Evolutionary conservation across 2,329 filamentous ascomycete species (phyloP).

Genomic region (Aspergillus sergii): DNA sequence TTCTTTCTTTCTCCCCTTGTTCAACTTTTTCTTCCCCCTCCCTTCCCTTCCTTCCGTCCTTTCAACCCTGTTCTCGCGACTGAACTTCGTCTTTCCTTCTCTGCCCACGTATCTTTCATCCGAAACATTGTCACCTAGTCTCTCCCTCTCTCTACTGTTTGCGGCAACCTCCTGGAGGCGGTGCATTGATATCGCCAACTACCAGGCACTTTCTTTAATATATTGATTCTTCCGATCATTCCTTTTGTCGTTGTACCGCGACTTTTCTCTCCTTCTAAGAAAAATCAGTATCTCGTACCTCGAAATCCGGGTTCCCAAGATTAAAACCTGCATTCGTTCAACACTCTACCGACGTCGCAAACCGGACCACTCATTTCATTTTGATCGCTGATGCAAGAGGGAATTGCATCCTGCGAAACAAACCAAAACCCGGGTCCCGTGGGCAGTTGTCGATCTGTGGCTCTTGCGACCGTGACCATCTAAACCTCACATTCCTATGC

Average conservation of each 20-base stretch:
- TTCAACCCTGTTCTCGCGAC: background rate
- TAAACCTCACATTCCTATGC: background rate
- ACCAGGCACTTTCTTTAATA: background rate
- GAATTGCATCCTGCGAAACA: background rate
- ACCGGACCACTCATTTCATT: background rate
- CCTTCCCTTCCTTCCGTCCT: background rate
- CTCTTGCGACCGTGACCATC: background rate
- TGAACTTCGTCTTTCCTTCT: conserved; percentile 1
- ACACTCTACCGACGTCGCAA: background rate
- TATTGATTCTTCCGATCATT: background rate
- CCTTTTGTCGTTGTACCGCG: background rate
- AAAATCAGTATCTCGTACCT: background rate
- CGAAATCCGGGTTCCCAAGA: background rate
- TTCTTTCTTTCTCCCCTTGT: background rate
- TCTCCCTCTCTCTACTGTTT: background rate
- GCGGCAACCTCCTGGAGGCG: background rate
- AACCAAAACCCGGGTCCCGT: background rate
- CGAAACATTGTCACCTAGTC: conserved; percentile 1
- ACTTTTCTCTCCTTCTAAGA: background rate
- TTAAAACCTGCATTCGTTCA: background rate
- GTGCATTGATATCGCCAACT: background rate
- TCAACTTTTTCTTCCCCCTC: background rate
- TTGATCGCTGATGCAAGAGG: background rate
- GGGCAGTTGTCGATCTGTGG: background rate
- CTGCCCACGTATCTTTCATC: background rate